These are phyloP conservation scores for Pleurotus tuoliensis DNA, from an alignment of 768 basidiomycete genomes.

Conservation along the genomic window DNA sequence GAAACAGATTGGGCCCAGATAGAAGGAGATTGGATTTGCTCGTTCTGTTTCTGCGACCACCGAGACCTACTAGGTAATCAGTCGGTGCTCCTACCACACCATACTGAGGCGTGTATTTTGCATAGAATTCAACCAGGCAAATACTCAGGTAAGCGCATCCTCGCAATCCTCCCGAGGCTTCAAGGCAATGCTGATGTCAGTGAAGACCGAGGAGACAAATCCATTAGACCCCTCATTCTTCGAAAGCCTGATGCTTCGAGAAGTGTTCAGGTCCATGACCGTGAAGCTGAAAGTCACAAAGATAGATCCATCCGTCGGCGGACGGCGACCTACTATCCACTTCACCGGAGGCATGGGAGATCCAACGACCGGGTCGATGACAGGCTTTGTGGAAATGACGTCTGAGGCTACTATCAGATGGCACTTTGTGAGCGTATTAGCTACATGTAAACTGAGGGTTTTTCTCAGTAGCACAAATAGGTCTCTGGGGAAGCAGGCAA, in stretches of 20 bases:
- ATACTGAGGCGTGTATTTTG: not conserved
- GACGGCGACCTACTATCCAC: constrained; percentile 47
- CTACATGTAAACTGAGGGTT: constrained; percentile 9
- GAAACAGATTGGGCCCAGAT: constrained; percentile 57
- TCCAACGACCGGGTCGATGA: constrained; percentile 38
- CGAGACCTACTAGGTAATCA: constrained; percentile 56
- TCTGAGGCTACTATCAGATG: constrained; percentile 56
- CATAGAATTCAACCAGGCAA: constrained; percentile 44
- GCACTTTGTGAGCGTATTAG: constrained; percentile 51
- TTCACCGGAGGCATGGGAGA: constrained; percentile 51
- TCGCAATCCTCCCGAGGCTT: no score
- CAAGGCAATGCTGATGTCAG: not conserved
- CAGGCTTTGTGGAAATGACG: constrained; percentile 52
- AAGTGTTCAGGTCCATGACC: constrained; percentile 46
- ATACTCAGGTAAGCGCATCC: not conserved
- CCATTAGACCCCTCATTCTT: constrained; percentile 45
- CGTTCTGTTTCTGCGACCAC: constrained; percentile 71
- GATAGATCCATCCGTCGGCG: constrained; percentile 37
- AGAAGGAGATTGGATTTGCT: constrained; percentile 54
- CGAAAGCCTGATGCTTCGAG: constrained; percentile 43
- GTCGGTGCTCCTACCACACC: not conserved
- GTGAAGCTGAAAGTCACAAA: constrained; percentile 41
- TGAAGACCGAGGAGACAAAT: constrained; percentile 24
- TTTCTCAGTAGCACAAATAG: constrained; percentile 19
- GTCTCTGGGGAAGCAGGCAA: constrained; percentile 48